Conservation (phyloP, 164 flowering plant genomes). For the Stephania cephalantha region DNA sequence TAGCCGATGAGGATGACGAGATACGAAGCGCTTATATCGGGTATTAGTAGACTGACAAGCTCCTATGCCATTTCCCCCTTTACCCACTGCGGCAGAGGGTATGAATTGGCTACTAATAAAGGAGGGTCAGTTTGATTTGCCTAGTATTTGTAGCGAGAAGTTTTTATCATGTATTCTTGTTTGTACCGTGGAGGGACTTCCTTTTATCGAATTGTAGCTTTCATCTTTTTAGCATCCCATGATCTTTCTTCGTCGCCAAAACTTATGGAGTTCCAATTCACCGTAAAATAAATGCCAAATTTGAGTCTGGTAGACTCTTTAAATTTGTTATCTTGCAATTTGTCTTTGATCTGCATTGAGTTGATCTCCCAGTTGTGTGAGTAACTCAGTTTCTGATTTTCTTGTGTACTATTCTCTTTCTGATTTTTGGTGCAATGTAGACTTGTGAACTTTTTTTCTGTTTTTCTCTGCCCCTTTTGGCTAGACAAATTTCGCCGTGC, state of each 20-base stretch:
- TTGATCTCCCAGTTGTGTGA: too few relatives aligned
- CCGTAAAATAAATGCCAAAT: neutral
- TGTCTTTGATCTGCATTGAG: too few relatives aligned
- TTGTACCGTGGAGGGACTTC: neutral
- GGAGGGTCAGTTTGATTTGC: slow-evolving; percentile 3
- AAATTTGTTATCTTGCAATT: neutral
- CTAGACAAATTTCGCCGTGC: too few relatives aligned
- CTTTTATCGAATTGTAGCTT: neutral
- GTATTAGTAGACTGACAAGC: neutral
- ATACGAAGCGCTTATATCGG: neutral
- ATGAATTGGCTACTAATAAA: slow-evolving; percentile 13
- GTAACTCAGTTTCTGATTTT: too few relatives aligned
- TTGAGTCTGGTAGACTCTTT: neutral
- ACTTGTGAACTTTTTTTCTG: too few relatives aligned
- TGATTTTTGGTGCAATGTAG: too few relatives aligned
- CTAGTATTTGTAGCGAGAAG: neutral
- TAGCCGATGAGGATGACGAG: neutral
- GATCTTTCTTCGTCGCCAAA: neutral
- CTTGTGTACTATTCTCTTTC: too few relatives aligned
- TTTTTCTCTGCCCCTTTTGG: too few relatives aligned
- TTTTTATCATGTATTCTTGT: neutral
- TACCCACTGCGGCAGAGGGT: neutral
- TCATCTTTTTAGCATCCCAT: neutral
- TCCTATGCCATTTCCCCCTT: neutral
- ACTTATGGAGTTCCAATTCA: neutral